phyloP scores from a whole-genome alignment of 2,329 filamentous ascomycete genomes.

The Nothophoma quercina region DNA sequence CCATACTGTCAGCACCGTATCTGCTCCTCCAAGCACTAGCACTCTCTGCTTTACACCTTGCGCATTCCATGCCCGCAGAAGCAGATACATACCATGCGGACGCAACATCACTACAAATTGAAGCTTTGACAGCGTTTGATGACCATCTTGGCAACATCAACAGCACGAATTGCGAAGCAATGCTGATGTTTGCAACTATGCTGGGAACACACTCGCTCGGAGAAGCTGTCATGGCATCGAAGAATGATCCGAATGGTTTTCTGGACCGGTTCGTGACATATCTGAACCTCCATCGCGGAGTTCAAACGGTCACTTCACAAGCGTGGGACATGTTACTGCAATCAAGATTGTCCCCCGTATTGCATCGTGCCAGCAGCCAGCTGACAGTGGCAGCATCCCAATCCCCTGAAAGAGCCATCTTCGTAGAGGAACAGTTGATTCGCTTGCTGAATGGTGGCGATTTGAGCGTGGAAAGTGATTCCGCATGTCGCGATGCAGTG shows the following conservation, averaged over 20 bases:
- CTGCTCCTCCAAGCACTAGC: constrained; percentile 25
- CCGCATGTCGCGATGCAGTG: constrained; percentile 23
- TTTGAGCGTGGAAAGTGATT: constrained; percentile 6
- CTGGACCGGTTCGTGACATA: constrained; percentile 27
- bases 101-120: constrained; percentile 23
- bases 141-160: constrained; percentile 14
- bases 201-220: constrained; percentile 25
- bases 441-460: constrained; percentile 20
- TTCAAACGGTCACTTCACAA: constrained; percentile 17
- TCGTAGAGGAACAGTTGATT: constrained; percentile 12
- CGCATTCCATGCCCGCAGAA: constrained; percentile 11
- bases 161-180: constrained; percentile 20
- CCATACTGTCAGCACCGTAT: constrained; percentile 24
- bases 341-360: constrained; percentile 18
- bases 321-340: constrained; percentile 21
- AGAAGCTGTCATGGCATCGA: constrained; percentile 19
- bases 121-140: constrained; percentile 23
- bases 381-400: constrained; percentile 12
- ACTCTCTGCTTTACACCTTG: constrained; percentile 30
- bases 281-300: constrained; percentile 29
- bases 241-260: constrained; percentile 17
- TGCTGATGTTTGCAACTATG: constrained; percentile 25
- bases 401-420: constrained; percentile 5
- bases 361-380: constrained; percentile 10
- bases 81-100: constrained; percentile 22